Base-by-base conservation (phyloP, 2,329 filamentous ascomycete species). In the Harringtonia lauricola region DNA sequence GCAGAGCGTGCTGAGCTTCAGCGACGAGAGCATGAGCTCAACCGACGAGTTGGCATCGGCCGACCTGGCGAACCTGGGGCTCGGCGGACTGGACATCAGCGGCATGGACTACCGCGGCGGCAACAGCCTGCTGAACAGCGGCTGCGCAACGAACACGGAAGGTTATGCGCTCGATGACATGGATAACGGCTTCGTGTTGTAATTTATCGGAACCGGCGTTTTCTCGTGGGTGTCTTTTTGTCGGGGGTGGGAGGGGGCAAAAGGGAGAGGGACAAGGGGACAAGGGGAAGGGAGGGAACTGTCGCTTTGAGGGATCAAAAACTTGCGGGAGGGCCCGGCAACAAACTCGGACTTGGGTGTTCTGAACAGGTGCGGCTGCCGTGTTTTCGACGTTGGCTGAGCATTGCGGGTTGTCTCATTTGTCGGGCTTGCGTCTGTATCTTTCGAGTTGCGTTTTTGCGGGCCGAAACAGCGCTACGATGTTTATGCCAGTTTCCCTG, bases 11-110 rank as follows among this genome's bases (percentile, higher is more conserved):
- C 60, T 73, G 17, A 76, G 72, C 53, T 58, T 76, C 38, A 76
- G 73, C 48, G 74, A 77, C 42, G 74, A 77, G 51, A 75, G 72
- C 53, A 58, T 78, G 36, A 74, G 72, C 57, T 74, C 72, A 26
- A 26, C 6, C 24, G 74, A 77, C 38, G 74, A 78, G 39, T 57
- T 69, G 22, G 59, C 63, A 4, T 58, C 68, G 7, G 65, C 64
- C 26, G 66, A 73, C 43, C 51, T 73, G 43, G 65, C 63, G 31
- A 66, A 71, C 42, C 52, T 73, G 42, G 49, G 49, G 4, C 49
- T 52, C 2, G 34, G 49, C 33, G 65, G 69, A 18, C 53, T 72
- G 13, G 61, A 63, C 42, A 60, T 69, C 36, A 59, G 59, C 28
- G 61, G 58, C 41, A 52, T 66, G 18, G 63, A 66, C 39, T 65